These are phyloP conservation scores for Puccinia polysora DNA, from an alignment of 1,284 basidiomycete species.

Conservation along the genomic window DNA sequence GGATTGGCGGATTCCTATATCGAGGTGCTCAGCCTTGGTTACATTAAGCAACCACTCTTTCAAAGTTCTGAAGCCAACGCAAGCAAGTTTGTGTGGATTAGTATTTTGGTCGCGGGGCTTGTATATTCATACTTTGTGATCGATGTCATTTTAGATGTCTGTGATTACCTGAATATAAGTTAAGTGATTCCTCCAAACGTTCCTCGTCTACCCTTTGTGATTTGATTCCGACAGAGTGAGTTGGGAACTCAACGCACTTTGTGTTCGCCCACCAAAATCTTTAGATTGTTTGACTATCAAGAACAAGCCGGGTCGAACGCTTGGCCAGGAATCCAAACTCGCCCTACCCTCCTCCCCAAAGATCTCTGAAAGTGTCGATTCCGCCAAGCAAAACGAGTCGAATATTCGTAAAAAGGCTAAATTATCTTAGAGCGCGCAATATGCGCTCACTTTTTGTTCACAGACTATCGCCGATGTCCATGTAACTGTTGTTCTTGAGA, in stretches of 20 bases:
- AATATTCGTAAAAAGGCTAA: constrained; percentile 22
- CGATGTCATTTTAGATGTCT: constrained; percentile 42
- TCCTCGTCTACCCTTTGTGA: too few relatives aligned
- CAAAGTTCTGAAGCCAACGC: constrained; percentile 27
- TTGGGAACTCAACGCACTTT: too few relatives aligned
- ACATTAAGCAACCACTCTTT: constrained; percentile 23
- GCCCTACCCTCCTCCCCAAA: too few relatives aligned
- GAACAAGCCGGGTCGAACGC: constrained; percentile 7
- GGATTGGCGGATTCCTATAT: constrained; percentile 64
- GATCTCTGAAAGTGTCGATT: constrained; percentile 12
- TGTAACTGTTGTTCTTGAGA: too few relatives aligned
- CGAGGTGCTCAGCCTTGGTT: constrained; percentile 18
- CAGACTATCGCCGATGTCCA: too few relatives aligned
- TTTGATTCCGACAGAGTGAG: too few relatives aligned
- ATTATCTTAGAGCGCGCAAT: too few relatives aligned
- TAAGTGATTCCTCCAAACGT: constrained; percentile 23
- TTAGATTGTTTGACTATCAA: constrained; percentile 26
- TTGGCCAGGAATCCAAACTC: neutral
- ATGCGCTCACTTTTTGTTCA: too few relatives aligned
- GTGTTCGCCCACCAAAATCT: too few relatives aligned
- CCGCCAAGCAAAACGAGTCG: neutral
- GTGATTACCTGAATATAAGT: constrained; percentile 41
- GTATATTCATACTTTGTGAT: constrained; percentile 41
- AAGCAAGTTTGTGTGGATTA: constrained; percentile 32
- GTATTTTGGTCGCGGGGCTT: constrained; percentile 19